phyloP scores from a whole-genome alignment of 352 stramenopile species.

The Poterioochromonas sp. region DNA sequence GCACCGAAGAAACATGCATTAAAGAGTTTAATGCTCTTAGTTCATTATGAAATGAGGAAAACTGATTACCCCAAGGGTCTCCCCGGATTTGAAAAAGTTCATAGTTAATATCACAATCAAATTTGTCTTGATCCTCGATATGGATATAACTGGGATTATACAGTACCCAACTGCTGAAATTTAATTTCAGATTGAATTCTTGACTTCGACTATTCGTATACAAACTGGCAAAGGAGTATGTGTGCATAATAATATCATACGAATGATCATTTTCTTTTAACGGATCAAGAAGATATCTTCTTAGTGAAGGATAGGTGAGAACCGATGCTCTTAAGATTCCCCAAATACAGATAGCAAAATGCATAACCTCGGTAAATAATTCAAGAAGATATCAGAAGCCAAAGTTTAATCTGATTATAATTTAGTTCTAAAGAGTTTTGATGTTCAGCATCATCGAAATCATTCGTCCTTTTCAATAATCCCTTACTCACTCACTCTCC shows the following conservation, averaged over 20 bases:
- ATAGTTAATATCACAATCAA: neutral
- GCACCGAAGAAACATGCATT: neutral
- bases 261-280: neutral
- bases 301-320: neutral
- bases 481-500: neutral
- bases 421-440: no score
- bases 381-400: no score
- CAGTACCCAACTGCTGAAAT: neutral
- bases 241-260: constrained; percentile 13
- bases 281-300: neutral
- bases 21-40: constrained; percentile 12
- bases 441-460: neutral
- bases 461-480: neutral
- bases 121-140: constrained; percentile 11
- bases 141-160: neutral
- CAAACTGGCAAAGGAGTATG: neutral
- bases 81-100: neutral
- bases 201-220: neutral
- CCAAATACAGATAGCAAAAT: constrained; percentile 12
- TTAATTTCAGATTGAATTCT: neutral
- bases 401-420: no score
- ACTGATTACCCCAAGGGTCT: neutral
- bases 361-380: no score
- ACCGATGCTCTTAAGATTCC: neutral
- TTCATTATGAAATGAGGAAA: neutral